Conservation (phyloP, 768 basidiomycete species). For the Pleurotus tuber-regium region DNA sequence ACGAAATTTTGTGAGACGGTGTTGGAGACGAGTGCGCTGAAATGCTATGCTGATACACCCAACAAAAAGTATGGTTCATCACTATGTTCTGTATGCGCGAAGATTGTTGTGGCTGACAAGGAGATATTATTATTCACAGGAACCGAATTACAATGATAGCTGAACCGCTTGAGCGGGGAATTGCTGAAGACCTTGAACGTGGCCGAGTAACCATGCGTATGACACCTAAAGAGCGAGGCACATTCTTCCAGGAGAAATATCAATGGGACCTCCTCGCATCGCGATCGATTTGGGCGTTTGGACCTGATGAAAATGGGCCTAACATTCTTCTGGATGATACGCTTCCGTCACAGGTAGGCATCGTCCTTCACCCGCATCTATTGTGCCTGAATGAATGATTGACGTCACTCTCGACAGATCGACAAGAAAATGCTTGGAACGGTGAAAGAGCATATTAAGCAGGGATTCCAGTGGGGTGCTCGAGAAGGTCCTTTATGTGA, state of each 20-base stretch:
- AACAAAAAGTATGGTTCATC: slow-evolving; percentile 86
- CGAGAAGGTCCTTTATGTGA: slow-evolving; percentile 97
- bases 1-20: slow-evolving; percentile 99
- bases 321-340: slow-evolving; percentile 96
- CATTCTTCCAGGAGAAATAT: slow-evolving; percentile 95
- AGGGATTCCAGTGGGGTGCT: slow-evolving; percentile 99
- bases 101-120: slow-evolving; percentile 14
- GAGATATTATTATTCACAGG: slow-evolving; percentile 53
- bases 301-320: slow-evolving; percentile 92
- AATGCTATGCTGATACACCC: slow-evolving; percentile 98
- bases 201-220: slow-evolving; percentile 93
- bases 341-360: slow-evolving; percentile 80
- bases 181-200: slow-evolving; percentile 94
- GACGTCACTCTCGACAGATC: slow-evolving; percentile 42
- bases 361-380: not conserved
- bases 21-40: slow-evolving; percentile 93
- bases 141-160: slow-evolving; percentile 99
- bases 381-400: slow-evolving; percentile 8
- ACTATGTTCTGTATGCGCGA: too few species aligned
- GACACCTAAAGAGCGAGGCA: slow-evolving; percentile 92
- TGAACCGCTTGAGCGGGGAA: slow-evolving; percentile 92
- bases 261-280: slow-evolving; percentile 98
- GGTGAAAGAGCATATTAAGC: slow-evolving; percentile 94
- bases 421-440: slow-evolving; percentile 90
- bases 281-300: slow-evolving; percentile 99